Evolutionary conservation across 768 basidiomycete species (phyloP).

Genomic region (Neoboletus brunneissimus): DNA sequence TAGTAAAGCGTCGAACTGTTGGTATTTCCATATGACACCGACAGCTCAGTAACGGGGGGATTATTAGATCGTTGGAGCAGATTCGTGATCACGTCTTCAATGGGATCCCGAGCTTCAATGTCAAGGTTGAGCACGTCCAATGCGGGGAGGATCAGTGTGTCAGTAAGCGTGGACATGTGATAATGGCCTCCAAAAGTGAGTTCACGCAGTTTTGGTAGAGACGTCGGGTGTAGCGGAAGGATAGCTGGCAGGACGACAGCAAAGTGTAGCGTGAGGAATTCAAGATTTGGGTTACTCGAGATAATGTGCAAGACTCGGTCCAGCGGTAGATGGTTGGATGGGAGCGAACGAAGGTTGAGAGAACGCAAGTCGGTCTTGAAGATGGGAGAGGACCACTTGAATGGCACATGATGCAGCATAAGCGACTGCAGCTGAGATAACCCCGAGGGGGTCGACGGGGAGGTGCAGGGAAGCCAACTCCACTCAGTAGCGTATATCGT

Average conservation of each 20-base stretch:
- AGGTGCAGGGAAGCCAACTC: constrained; percentile 68
- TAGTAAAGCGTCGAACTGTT: constrained; percentile 50
- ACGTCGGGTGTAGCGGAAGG: constrained; percentile 54
- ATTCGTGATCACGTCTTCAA: constrained; percentile 66
- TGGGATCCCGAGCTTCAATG: constrained; percentile 70
- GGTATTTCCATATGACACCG: constrained; percentile 55
- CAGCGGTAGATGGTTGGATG: constrained; percentile 58
- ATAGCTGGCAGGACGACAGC: constrained; percentile 58
- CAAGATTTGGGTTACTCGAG: constrained; percentile 53
- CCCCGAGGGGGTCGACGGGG: constrained; percentile 29
- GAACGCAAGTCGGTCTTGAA: constrained; percentile 56
- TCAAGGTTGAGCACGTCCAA: constrained; percentile 63
- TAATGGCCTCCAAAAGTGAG: constrained; percentile 67
- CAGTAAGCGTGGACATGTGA: constrained; percentile 58
- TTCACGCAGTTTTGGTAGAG: constrained; percentile 51
- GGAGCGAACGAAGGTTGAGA: constrained; percentile 64
- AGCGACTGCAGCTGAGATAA: constrained; percentile 54
- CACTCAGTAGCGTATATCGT: constrained; percentile 59
- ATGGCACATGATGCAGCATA: constrained; percentile 69
- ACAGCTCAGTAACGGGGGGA: constrained; percentile 56
- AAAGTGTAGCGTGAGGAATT: constrained; percentile 59
- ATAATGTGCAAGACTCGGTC: constrained; percentile 71
- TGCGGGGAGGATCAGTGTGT: constrained; percentile 55
- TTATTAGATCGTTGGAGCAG: constrained; percentile 59
- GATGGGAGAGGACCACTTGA: constrained; percentile 76